Conservation (phyloP, 352 stramenopile genomes). For the Phytopythium chamaehyphon region DNA sequence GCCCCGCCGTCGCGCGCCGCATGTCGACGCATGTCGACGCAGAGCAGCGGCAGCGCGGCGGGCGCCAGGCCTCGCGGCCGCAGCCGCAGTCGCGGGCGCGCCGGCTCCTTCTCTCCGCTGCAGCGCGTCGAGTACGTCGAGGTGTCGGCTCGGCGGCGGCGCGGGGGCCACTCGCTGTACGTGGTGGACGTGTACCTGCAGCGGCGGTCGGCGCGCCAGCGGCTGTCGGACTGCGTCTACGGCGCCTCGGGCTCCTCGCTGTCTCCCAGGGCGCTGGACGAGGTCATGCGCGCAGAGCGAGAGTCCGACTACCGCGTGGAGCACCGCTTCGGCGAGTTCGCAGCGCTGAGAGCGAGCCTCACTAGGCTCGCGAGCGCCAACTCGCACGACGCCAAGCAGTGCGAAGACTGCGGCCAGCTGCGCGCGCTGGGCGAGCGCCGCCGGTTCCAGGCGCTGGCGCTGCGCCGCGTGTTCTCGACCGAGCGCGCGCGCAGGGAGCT, state of each 20-base stretch:
- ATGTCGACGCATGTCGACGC: conserved; percentile 1
- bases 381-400: conserved; percentile 7
- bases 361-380: no score
- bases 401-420: conserved; percentile 17
- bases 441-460: conserved; percentile 17
- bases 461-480: conserved; percentile 19
- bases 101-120: conserved; percentile 15
- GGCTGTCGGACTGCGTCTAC: conserved; percentile 27
- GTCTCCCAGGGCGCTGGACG: conserved; percentile 13
- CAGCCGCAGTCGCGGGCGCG: conserved; percentile 4
- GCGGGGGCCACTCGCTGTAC: conserved; percentile 23
- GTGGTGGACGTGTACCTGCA: conserved; percentile 26
- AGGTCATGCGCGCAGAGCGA: conserved; percentile 27
- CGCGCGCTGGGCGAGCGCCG: conserved; percentile 5
- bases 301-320: conserved; percentile 30
- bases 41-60: conserved; percentile 5
- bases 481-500: conserved; percentile 21
- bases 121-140: conserved; percentile 27
- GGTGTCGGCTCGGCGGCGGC: conserved; percentile 21
- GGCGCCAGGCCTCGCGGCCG: neutral
- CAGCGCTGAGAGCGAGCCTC: conserved; percentile 11
- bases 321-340: conserved; percentile 27
- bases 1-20: conserved; percentile 1
- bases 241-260: conserved; percentile 12
- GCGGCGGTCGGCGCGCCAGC: conserved; percentile 17